Conservation (phyloP, 2,329 filamentous ascomycete genomes). For the Nothophaeocryptopus gaeumannii region DNA sequence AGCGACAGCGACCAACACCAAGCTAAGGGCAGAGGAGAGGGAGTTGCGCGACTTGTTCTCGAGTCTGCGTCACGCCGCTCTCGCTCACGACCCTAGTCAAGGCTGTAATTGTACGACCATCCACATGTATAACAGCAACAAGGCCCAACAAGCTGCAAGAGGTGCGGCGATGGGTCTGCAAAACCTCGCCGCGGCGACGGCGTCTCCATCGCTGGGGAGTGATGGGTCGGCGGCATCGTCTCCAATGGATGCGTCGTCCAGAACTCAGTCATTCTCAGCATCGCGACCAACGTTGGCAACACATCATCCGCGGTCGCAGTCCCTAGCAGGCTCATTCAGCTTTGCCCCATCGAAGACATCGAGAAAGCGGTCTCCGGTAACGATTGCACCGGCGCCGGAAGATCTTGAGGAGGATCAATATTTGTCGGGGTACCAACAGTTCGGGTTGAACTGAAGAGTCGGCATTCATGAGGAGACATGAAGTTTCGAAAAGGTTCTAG, state of each 20-base stretch:
- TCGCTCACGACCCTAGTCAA: conserved; percentile 31
- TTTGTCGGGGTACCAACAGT: no score
- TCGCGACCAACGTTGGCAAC: not conserved
- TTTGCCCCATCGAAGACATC: not conserved
- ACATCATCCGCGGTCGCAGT: conserved; percentile 10
- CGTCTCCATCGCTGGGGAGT: conserved; percentile 24
- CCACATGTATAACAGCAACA: conserved; percentile 34
- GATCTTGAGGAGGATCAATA: no score
- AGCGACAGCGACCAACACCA: conserved; percentile 34
- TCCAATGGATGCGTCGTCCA: conserved; percentile 13
- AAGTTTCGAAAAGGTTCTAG: no score
- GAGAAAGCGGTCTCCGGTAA: not conserved
- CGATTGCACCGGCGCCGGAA: not conserved
- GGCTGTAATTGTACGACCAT: conserved; percentile 34
- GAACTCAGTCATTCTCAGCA: conserved; percentile 20
- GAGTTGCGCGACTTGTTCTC: conserved; percentile 34
- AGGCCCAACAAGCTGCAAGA: conserved; percentile 28
- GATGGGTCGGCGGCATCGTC: conserved; percentile 12
- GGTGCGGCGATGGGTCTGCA: conserved; percentile 16
- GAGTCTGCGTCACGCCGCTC: conserved; percentile 32
- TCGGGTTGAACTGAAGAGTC: no score
- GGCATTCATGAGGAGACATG: no score
- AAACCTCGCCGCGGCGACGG: conserved; percentile 4
- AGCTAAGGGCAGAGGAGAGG: conserved; percentile 32
- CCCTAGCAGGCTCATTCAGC: conserved; percentile 5